Base-by-base conservation (phyloP, 2,329 filamentous ascomycete genomes). In the Xylogone sp. region DNA sequence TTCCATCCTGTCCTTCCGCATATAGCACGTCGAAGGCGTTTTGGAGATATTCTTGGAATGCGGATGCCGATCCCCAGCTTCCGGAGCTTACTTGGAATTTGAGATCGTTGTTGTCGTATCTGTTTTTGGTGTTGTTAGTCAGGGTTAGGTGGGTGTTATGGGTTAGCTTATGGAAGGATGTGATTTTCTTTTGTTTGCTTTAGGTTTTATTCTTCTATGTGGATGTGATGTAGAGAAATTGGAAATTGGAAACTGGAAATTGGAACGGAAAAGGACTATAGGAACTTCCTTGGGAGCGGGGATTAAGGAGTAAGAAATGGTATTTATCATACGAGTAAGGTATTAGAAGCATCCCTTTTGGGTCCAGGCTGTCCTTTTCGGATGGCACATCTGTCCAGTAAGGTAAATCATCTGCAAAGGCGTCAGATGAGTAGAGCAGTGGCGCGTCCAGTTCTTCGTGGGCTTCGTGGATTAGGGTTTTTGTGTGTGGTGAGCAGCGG, bases 11-110 rank as follows among this genome's bases (percentile, higher is more conserved):
- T 8, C 43, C 43, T 27, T 45, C 43, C 34, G 74, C 75, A 53
- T 78, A 78, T 27, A 79, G 58, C 7, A 76, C 70, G 56, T 79
- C 76, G 47, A 79, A 79, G 0, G 76, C 72, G 27, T 72, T 73
- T 62, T 75, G 73, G 13, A 78, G 56, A 54, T 78, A 71, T 55
- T 21, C 22, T 45, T 22, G 22, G 43, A 45, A 45, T 12, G 21
- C 43, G 18, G 10, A 7, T 4, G 16, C 13, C 5, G 20, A 21
- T 8, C 43, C 22, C 21, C 20, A 45, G 13, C 43, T 27, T 27
- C 21, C 20, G 5, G 21, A 21, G 43, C 21, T 27, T 27, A 45
- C 43, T 21, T 45, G 43, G 43, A 19, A 61, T 50, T 60, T 42
- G 7, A 39, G 10, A 39, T 39, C 76, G 56, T 79, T 79, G 65